A percentile compares a stretch with the other conserved stretches of the same genome.
Conservation (phyloP, 163 green algal species). For the Chloroidium sp. region DNA sequence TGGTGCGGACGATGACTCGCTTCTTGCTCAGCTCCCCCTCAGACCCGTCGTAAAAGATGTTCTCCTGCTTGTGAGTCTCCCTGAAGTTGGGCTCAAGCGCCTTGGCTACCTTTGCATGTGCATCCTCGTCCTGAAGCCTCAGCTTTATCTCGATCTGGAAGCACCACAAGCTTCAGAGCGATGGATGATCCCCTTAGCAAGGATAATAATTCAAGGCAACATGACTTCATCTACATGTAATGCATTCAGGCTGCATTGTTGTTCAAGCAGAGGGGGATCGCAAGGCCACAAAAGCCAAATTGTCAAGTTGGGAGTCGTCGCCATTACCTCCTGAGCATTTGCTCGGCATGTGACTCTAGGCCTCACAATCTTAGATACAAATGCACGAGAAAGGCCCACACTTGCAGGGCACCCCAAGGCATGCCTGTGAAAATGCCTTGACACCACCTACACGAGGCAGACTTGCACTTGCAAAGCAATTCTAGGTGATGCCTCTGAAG, state of each 20-base stretch:
- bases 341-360: not conserved
- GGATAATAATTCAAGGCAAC: not conserved
- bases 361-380: too few species aligned
- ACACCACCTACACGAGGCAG: too few species aligned
- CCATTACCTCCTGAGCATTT: not conserved
- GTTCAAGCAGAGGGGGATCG: not conserved
- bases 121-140: constrained; percentile 48
- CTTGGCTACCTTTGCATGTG: constrained; percentile 49
- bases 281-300: too few species aligned
- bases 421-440: too few species aligned
- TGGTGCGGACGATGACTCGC: constrained; percentile 63
- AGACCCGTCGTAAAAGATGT: constrained; percentile 92
- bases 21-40: constrained; percentile 61
- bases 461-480: too few species aligned
- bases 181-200: not conserved
- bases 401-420: not conserved
- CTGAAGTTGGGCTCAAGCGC: constrained; percentile 24
- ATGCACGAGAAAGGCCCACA: not conserved
- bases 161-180: not conserved
- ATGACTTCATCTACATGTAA: not conserved
- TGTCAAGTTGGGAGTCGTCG: not conserved
- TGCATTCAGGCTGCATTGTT: not conserved
- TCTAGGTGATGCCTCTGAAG: too few species aligned
- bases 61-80: constrained; percentile 71
- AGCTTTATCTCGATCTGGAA: constrained; percentile 88